Conservation (phyloP, 257 asterid genomes). For the Thymus quinquecostatus region DNA sequence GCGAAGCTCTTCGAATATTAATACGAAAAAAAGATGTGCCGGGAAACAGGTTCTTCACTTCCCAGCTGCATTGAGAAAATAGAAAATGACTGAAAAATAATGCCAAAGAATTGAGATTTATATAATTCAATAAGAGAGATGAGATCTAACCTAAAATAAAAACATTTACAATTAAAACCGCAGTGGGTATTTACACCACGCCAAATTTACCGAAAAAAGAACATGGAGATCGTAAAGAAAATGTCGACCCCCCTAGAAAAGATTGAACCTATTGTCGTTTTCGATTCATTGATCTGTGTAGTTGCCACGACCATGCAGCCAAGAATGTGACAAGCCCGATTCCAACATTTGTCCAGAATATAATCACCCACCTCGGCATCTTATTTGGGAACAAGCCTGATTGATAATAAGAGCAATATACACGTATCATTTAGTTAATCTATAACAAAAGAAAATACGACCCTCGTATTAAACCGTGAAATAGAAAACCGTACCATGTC, state of each 20-base stretch:
- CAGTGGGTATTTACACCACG: constrained; percentile 59
- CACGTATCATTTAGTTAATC: background rate
- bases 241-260: background rate
- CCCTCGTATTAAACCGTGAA: background rate
- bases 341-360: constrained; percentile 67
- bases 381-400: constrained; percentile 72
- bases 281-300: constrained; percentile 64
- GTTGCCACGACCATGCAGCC: constrained; percentile 76
- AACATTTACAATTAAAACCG: constrained; percentile 55
- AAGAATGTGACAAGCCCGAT: constrained; percentile 59
- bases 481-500: constrained; percentile 51
- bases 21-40: background rate
- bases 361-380: constrained; percentile 82
- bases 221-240: constrained; percentile 38
- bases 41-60: background rate
- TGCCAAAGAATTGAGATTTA: constrained; percentile 37
- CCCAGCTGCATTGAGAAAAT: background rate
- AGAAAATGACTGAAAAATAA: background rate
- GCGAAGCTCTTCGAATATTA: too few relatives aligned
- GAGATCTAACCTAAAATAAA: constrained; percentile 43
- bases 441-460: background rate
- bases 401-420: constrained; percentile 13
- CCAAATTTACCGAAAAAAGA: constrained; percentile 37
- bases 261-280: constrained; percentile 51
- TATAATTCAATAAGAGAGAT: constrained; percentile 43